These are phyloP conservation scores for Knoxia roxburghii DNA, from an alignment of 257 asterid species.

Conservation along the genomic window DNA sequence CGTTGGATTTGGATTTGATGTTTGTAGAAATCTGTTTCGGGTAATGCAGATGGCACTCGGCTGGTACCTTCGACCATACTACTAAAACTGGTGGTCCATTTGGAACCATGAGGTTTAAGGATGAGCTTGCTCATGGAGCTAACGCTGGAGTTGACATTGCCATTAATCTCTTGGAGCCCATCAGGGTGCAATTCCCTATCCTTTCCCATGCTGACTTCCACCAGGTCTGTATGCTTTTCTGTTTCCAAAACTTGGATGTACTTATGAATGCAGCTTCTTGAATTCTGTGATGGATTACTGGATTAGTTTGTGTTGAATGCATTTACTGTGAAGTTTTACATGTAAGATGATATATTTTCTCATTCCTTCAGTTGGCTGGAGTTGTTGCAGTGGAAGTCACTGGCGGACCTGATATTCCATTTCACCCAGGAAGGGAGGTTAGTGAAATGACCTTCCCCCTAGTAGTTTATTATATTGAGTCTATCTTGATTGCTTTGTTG, in stretches of 20 bases:
- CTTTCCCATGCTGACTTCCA: conserved; percentile 62
- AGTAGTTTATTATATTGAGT: no score
- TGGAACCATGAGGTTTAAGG: conserved; percentile 75
- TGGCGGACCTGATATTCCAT: conserved; percentile 92
- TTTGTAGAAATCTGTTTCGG: conserved; percentile 14
- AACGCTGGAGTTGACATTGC: conserved; percentile 73
- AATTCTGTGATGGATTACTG: background rate
- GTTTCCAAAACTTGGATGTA: background rate
- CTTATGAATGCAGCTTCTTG: background rate
- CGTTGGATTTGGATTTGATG: background rate
- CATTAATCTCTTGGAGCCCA: conserved; percentile 57
- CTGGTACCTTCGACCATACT: conserved; percentile 61
- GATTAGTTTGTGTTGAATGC: background rate
- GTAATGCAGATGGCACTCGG: conserved; percentile 78
- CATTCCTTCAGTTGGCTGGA: conserved; percentile 58
- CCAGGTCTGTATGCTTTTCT: conserved; percentile 38
- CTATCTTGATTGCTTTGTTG: no score
- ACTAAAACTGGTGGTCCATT: conserved; percentile 84
- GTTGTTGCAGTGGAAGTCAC: conserved; percentile 92
- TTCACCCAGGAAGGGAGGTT: conserved; percentile 84
- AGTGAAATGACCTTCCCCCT: conserved; percentile 5
- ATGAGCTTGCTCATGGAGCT: conserved; percentile 61
- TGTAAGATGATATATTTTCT: no score
- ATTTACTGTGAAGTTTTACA: background rate
- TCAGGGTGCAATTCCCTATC: conserved; percentile 65